Conservation (phyloP, 768 basidiomycete species). For the Kwoniella dendrophila region DNA sequence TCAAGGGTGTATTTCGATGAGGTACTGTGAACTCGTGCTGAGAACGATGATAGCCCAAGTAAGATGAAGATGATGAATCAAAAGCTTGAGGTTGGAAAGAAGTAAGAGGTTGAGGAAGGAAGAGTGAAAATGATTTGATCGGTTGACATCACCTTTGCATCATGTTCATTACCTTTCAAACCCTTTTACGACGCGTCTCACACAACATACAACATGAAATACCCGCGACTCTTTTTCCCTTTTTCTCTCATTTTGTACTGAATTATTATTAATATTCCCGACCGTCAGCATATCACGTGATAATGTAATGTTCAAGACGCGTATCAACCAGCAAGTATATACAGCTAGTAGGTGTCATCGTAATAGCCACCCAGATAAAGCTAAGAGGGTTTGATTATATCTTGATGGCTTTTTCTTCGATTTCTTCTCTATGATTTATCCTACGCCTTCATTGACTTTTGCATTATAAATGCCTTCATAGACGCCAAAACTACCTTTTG, state of each 20-base stretch:
- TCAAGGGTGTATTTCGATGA: not conserved
- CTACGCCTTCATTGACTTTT: too few species aligned
- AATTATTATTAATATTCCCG: not conserved
- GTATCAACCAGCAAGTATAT: too few species aligned
- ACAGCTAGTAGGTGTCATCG: too few species aligned
- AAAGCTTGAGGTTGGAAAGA: not conserved
- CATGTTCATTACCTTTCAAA: constrained; percentile 4
- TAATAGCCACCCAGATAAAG: too few species aligned
- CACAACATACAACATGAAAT: too few species aligned
- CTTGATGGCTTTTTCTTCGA: too few species aligned
- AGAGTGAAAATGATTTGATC: not conserved
- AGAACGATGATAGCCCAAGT: constrained; percentile 4
- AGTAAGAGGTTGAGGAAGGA: constrained; percentile 5
- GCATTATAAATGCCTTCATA: too few species aligned
- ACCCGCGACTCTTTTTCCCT: not conserved
- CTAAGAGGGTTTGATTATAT: too few species aligned
- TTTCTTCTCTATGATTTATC: too few species aligned
- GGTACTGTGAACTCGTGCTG: not conserved
- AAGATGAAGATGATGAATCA: too few species aligned
- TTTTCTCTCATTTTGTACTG: not conserved
- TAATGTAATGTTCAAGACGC: too few species aligned
- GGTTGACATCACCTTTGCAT: constrained; percentile 22
- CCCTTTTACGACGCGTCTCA: constrained; percentile 20
- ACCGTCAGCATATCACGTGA: not conserved
- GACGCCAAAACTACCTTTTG: too few species aligned